Base-by-base conservation (phyloP, 768 basidiomycete genomes). In the Lentinula lateritia region DNA sequence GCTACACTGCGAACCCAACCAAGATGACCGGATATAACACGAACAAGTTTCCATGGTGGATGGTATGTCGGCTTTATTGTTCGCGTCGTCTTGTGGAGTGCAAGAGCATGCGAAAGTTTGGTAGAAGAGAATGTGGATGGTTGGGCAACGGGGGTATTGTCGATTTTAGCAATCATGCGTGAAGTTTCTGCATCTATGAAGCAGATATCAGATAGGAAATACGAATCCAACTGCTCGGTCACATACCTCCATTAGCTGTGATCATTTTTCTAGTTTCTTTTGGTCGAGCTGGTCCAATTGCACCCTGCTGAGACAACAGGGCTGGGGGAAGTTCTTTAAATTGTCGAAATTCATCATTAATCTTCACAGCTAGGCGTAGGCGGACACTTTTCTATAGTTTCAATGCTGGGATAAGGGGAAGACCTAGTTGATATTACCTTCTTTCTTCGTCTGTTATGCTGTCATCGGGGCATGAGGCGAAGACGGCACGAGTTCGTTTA, bases 1-100 rank as follows among this genome's bases (percentile, higher is more conserved):
- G 97, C 94, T 15, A 92, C 90, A 68, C 90, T 90, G 61, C 97
- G 85, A 15, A 99, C 96, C 97, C 97, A 99, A 9, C 97, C 97
- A 63, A 99, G 74, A 75, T 99, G 96, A 0, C 97, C 97, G 1
- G 95, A 97, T 62, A 99, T 98, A 67, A 99, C 97, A 53, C 96
- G 90, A 64, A 88, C 80, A 54, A 99, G 87, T 73, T 97, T 97
- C 97, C 96, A 98, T 65, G 87, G 90, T 6, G 97, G 85, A 68
- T 99, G 97, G 70, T 94, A 98, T 12, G 89, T 92, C 6, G 97
- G 97, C 73, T 98, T 97, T 69, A 98, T 85, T 7, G 91, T 94
- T 38, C 95, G 85, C 3, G 90, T 92, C 36, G 95, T 95, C 76
- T 98, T 98, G 76, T 96, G 93, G 16, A 93, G 83, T 56, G 88